Evolutionary conservation across 352 stramenopile genomes (phyloP).

Genomic region (Phytophthora hibernalis): DNA sequence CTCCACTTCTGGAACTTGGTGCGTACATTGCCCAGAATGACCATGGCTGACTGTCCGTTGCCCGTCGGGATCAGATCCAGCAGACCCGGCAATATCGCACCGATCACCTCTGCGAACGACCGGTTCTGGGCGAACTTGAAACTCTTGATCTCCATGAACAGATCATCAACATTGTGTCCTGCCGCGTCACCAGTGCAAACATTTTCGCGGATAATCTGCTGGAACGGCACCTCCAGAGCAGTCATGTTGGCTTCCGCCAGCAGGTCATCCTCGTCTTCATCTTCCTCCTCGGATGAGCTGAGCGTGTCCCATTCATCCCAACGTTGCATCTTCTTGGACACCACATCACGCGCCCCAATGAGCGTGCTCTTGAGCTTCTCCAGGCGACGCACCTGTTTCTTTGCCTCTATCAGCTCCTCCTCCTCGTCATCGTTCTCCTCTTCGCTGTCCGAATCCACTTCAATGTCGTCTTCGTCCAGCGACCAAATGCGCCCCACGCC

Average conservation of each 20-base stretch:
- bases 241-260: constrained; percentile 50
- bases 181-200: constrained; percentile 77
- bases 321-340: constrained; percentile 57
- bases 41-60: constrained; percentile 56
- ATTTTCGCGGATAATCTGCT: constrained; percentile 84
- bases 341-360: constrained; percentile 71
- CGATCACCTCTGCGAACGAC: constrained; percentile 81
- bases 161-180: constrained; percentile 87
- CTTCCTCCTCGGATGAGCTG: constrained; percentile 79
- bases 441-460: constrained; percentile 74
- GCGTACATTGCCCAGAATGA: constrained; percentile 82
- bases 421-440: constrained; percentile 59
- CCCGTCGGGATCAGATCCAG: constrained; percentile 68
- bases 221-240: constrained; percentile 63
- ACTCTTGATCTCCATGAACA: constrained; percentile 94
- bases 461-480: constrained; percentile 84
- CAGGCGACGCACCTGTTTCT: constrained; percentile 47
- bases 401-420: constrained; percentile 34
- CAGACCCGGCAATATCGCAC: constrained; percentile 76
- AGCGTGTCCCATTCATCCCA: constrained; percentile 86
- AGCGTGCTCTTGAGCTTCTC: constrained; percentile 78
- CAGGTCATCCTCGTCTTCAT: constrained; percentile 66
- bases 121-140: constrained; percentile 95
- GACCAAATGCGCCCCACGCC: constrained; percentile 84
- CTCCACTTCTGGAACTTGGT: constrained; percentile 91